Evolutionary conservation across 345 rosid species (phyloP), one percentile per base, ranked within the genome.

Genomic region (Kandelia obovata): DNA sequence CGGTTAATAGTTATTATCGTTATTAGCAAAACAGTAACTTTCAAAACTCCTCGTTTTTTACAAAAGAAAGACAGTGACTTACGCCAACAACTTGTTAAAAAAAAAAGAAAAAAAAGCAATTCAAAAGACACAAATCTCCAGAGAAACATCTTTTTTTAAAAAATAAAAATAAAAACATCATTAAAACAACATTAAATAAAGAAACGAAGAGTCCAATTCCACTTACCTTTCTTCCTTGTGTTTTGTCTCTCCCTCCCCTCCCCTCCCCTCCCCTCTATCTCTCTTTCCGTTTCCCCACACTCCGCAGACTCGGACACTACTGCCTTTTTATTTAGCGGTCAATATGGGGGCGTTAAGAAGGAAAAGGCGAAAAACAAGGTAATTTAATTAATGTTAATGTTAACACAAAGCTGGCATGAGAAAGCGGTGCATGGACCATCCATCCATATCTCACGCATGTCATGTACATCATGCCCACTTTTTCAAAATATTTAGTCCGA

Each of bases 341-440:
- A 56, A 56, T 25, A 2, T 56, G 28, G 17, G 28, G 28, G 28
- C 1, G 59, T 11, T 25, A 21, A 4, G 28, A 56, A 56, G 31
- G 26, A 56, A 56, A 56, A 3, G 49, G 17, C 27, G 27, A 55
- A 55, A n/a, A 55, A n/a, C 58, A 53, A 20, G 26, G 26, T 21
- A 53, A 20, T 53, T 53, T n/a, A n/a, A 2, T 53, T 53, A 20
- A n/a, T 8, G 23, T 7, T 1, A 55, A 25, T 55, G 2, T 25
- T 21, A 55, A 32, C 19, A 19, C 5, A 47, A 31, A 69, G 72
- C 65, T 67, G 70, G 62, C 70, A 67, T 37, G 70, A 5, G 4
- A 7, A 21, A 37, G 62, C 43, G 10, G 34, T 55, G 58, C 23
- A 67, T 73, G 75, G 75, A 67, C 31, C 58, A 55, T 67, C 67